Percentiles rank a stretch among this genome's conserved stretches.
phyloP scores from a whole-genome alignment of 352 stramenopile species.

The Phytophthora ramorum region DNA sequence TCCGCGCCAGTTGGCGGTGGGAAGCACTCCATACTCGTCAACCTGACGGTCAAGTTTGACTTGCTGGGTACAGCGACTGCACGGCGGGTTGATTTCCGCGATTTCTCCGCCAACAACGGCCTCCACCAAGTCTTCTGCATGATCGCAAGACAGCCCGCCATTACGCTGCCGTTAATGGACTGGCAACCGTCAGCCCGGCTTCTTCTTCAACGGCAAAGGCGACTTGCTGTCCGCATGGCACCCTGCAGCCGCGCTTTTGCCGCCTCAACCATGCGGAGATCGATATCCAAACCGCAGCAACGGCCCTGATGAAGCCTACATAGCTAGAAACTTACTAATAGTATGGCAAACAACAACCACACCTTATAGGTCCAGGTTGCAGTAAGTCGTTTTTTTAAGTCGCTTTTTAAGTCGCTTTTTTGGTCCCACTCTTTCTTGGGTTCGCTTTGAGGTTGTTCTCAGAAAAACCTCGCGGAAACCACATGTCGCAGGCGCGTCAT shows the following conservation, averaged over 20 bases:
- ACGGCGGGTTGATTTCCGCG: neutral
- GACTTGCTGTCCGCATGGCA: neutral
- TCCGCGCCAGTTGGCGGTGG: neutral
- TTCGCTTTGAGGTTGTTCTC: constrained; percentile 8
- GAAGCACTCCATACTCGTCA: no score
- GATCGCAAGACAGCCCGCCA: neutral
- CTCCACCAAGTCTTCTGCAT: neutral
- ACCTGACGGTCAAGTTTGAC: no score
- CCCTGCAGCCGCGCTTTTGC: neutral
- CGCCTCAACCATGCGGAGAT: neutral
- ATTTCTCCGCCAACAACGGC: neutral
- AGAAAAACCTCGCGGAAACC: constrained; percentile 16
- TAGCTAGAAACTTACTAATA: no score
- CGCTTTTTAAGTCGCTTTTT: constrained; percentile 34
- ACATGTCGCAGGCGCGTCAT: constrained; percentile 18
- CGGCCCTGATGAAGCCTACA: no score
- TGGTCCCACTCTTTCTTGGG: constrained; percentile 22
- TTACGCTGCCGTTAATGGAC: neutral
- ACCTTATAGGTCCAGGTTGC: constrained; percentile 7
- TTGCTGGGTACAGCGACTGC: neutral
- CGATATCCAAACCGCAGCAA: no score
- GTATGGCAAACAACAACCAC: no score
- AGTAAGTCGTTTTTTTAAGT: neutral
- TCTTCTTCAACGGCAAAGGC: constrained; percentile 10
- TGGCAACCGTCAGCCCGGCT: neutral